Evolutionary conservation across 345 rosid species (phyloP).

Genomic region (Syzygium aromaticum): DNA sequence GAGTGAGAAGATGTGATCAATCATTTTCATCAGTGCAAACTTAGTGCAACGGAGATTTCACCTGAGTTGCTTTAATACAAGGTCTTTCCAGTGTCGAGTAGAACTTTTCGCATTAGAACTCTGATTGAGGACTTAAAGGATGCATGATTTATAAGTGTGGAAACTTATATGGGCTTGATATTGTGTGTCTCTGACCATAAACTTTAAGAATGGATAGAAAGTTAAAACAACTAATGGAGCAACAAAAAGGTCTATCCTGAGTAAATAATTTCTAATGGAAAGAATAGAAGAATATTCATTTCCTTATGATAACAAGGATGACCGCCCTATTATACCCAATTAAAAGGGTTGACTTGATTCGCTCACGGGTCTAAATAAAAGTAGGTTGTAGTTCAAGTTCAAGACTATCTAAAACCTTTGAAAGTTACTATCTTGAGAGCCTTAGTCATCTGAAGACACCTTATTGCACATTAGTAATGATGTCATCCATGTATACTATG

Average conservation of each 20-base stretch:
- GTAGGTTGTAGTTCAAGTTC: background rate
- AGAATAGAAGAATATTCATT: background rate
- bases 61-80: background rate
- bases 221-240: background rate
- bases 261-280: background rate
- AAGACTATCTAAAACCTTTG: background rate
- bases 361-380: background rate
- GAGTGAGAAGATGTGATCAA: background rate
- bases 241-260: background rate
- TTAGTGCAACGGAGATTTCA: background rate
- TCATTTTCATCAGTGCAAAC: background rate
- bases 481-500: background rate
- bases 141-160: background rate
- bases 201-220: background rate
- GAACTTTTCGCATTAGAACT: background rate
- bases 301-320: background rate
- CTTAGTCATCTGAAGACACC: background rate
- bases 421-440: background rate
- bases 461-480: background rate
- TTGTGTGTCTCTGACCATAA: background rate
- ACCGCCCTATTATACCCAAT: background rate
- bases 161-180: background rate
- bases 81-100: background rate
- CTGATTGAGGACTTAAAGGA: background rate
- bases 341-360: background rate